Conservation (phyloP, 495 filamentous ascomycete genomes). For the Staphylotrichum tortipilum region DNA sequence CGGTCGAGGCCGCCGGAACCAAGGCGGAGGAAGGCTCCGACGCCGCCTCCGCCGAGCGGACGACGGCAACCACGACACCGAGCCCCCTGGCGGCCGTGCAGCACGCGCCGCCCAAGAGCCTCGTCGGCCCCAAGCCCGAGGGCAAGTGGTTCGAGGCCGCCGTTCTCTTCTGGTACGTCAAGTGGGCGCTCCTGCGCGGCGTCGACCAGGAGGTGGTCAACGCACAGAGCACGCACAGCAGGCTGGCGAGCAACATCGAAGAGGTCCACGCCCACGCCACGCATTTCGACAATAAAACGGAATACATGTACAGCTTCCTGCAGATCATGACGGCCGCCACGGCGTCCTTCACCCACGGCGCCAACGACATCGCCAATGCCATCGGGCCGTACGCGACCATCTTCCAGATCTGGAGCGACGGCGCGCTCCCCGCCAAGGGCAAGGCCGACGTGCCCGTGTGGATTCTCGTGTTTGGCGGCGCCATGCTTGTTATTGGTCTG, state of each 20-base stretch:
- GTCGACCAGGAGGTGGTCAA: conserved; percentile 53
- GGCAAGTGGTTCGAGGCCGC: conserved; percentile 28
- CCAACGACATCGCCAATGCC: conserved; percentile 72
- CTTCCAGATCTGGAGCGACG: conserved; percentile 55
- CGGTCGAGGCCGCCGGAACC: conserved; percentile 3
- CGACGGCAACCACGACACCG: neutral
- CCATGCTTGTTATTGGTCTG: conserved; percentile 51
- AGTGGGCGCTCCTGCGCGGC: conserved; percentile 47
- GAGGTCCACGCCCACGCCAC: conserved; percentile 53
- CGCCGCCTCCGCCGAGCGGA: neutral
- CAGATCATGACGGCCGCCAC: conserved; percentile 66
- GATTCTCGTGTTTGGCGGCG: conserved; percentile 53
- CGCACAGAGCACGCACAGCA: conserved; percentile 21
- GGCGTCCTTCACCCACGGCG: conserved; percentile 68
- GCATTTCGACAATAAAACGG: conserved; percentile 67
- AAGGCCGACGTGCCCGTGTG: conserved; percentile 56
- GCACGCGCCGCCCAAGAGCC: conserved; percentile 8
- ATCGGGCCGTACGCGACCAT: conserved; percentile 65
- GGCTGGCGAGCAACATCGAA: conserved; percentile 41
- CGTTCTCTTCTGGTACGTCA: conserved; percentile 38
- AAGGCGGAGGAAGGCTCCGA: conserved; percentile 9
- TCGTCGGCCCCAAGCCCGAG: conserved; percentile 29
- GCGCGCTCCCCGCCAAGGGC: conserved; percentile 31
- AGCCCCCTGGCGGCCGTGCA: neutral
- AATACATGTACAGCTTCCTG: conserved; percentile 67